Conservation (phyloP, 495 filamentous ascomycete genomes). For the Podospora fimiseda region DNA sequence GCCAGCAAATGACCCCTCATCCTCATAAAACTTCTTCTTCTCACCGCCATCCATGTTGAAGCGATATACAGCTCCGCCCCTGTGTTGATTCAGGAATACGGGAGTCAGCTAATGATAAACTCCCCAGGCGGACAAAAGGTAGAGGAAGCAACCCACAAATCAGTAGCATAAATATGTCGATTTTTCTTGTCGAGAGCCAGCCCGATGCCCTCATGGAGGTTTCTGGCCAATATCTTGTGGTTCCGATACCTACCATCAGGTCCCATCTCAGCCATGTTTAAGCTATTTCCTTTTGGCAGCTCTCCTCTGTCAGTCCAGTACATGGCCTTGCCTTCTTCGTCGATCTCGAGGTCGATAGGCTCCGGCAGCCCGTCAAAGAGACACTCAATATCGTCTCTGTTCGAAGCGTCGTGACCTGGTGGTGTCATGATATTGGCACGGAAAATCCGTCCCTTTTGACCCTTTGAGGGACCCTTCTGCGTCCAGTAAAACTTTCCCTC, state of each 20-base stretch:
- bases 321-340: slow-evolving; percentile 29
- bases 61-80: slow-evolving; percentile 39
- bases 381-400: slow-evolving; percentile 34
- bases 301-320: slow-evolving; percentile 56
- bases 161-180: slow-evolving; percentile 35
- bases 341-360: slow-evolving; percentile 50
- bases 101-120: background rate
- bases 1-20: slow-evolving; percentile 22
- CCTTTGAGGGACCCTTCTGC: slow-evolving; percentile 48
- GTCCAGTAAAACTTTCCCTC: slow-evolving; percentile 48
- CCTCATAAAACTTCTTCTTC: slow-evolving; percentile 29
- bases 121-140: background rate
- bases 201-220: slow-evolving; percentile 46
- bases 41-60: slow-evolving; percentile 38
- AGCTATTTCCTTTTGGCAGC: slow-evolving; percentile 39
- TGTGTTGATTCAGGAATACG: slow-evolving; percentile 1
- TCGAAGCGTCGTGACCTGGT: slow-evolving; percentile 2
- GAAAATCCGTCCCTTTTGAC: slow-evolving; percentile 40
- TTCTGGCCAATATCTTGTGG: slow-evolving; percentile 23
- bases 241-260: background rate
- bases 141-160: slow-evolving; percentile 25
- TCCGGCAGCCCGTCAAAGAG: slow-evolving; percentile 44
- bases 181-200: slow-evolving; percentile 27
- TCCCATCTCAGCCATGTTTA: slow-evolving; percentile 27
- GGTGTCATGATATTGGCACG: slow-evolving; percentile 31